Evolutionary conservation across 768 basidiomycete genomes (phyloP), one percentile per base, ranked within the genome.

Genomic region (Bullera alba): DNA sequence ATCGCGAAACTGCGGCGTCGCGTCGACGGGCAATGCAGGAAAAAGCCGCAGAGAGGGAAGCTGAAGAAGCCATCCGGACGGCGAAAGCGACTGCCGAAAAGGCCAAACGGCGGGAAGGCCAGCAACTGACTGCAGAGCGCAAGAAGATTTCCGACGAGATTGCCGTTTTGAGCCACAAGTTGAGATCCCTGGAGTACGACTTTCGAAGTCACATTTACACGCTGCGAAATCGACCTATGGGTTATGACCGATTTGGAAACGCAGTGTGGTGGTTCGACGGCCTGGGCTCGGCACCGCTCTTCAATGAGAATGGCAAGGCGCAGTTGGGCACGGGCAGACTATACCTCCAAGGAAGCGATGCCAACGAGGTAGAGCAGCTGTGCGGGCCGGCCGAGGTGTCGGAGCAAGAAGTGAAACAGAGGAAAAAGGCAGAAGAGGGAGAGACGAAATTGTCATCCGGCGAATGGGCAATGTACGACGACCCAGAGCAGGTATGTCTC

Each of bases 241-340:
- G 95, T 14, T 79, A 80, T 56, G 95, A 99, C 69, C 79, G 95
- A 46, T 99, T 96, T 73, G 86, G 87, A 65, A 93, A 95, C 69
- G 82, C 87, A 27, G 78, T 95, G 52, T 99, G 93, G 93, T 99
- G 93, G 93, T 88, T 96, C 68, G 93, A 99, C 73, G 93, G 93
- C 8, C 80, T 91, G 78, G 93, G 93, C 5, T 83, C 84, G 4
- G 84, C 83, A 41, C 83, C 84, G 38, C 74, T 93, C 46, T 14
- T 51, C 16, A 48, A 26, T 6, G 48, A 39, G 10, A 86, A 86
- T 15, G 86, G 86, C 3, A 79, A 82, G 25, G 80, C 84, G 25
- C 79, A 84, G 69, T 93, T 88, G 64, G 89, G 90, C 8, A 83
- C 90, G 17, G 95, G 91, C 4, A 77, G 93, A 46, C 66, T 99